Percentiles rank a stretch among this genome's conserved stretches.
Conservation (phyloP, 208 protist genomes). For the Angomonas ambiguus region DNA sequence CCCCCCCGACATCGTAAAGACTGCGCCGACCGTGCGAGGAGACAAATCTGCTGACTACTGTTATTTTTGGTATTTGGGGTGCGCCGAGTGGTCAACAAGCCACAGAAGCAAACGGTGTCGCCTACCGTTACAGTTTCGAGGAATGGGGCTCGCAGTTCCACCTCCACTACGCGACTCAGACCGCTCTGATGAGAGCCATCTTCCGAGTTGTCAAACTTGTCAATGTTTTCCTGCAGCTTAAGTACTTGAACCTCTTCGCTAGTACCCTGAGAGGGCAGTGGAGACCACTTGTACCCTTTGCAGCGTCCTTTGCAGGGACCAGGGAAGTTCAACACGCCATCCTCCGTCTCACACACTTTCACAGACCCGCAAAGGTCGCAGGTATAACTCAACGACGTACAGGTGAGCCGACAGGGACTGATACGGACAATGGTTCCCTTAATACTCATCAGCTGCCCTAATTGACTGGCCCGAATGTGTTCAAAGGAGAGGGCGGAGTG, state of each 20-base stretch:
- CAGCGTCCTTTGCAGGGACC: conserved; percentile 57
- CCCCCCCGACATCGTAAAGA: conserved; percentile 3
- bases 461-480: conserved; percentile 56
- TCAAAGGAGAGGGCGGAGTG: conserved; percentile 51
- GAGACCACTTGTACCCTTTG: conserved; percentile 67
- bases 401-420: conserved; percentile 63
- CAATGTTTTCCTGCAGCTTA: conserved; percentile 74
- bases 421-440: conserved; percentile 75
- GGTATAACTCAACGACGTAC: conserved; percentile 54
- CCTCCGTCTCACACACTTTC: conserved; percentile 41
- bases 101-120: conserved; percentile 63
- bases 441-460: conserved; percentile 68
- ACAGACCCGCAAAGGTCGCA: conserved; percentile 64
- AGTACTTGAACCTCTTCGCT: conserved; percentile 84
- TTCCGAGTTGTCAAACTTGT: conserved; percentile 15
- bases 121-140: conserved; percentile 70
- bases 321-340: conserved; percentile 72
- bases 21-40: conserved; percentile 24
- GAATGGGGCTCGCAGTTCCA: conserved; percentile 64
- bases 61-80: not conserved
- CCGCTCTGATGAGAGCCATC: conserved; percentile 19
- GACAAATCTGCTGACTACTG: conserved; percentile 26
- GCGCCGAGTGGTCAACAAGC: conserved; percentile 55
- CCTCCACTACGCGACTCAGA: conserved; percentile 69
- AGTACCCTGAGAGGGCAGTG: conserved; percentile 41